Evolutionary conservation across 495 filamentous ascomycete genomes (phyloP), one percentile per base, ranked within the genome.

Genomic region (Aspergillus funiculosus): DNA sequence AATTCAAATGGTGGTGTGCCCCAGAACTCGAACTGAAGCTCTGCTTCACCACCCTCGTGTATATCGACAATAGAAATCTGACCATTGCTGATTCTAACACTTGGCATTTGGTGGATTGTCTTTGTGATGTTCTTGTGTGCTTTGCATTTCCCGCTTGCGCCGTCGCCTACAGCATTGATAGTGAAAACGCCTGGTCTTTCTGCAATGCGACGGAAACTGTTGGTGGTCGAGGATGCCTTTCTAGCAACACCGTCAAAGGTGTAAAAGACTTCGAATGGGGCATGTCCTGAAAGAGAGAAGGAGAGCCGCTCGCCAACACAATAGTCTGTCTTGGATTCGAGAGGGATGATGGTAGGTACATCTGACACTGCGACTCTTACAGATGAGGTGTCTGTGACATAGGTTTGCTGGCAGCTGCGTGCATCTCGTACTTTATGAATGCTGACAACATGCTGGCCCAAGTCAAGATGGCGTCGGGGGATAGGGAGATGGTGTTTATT

Each of bases 1-100:
- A 96, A 97, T 65, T 96, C 89, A 58, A 98, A 98, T 8, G 92
- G 92, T 48, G 92, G 92, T 8, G 88, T 91, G 32, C 92, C 92
- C 68, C 83, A 87, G 61, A 98, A 96, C 54, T 91, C 83, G 52
- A 97, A 96, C 30, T 86, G 69, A 45, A 98, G 87, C 61, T 95
- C 86, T 11, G 90, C 87, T 63, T 89, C 84, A 51, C 87, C 85
- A 57, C 92, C 92, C 69, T 97, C 91, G 59, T 96, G 92, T 46
- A 98, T 98, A 56, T 96, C 92, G 21, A 94, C 83, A 32, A 82
- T 78, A 8, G 81, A 79, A 14, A 82, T 76, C 26, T 74, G 75
- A 1, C 92, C 92, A 60, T 86, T 83, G 58, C 82, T 87, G 54
- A 98, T 86, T 48, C 79, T 80, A 25, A 95, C 92, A 50, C 85